These are phyloP conservation scores for Fragaria iinumae DNA, from an alignment of 306 rosid species.

Conservation along the genomic window DNA sequence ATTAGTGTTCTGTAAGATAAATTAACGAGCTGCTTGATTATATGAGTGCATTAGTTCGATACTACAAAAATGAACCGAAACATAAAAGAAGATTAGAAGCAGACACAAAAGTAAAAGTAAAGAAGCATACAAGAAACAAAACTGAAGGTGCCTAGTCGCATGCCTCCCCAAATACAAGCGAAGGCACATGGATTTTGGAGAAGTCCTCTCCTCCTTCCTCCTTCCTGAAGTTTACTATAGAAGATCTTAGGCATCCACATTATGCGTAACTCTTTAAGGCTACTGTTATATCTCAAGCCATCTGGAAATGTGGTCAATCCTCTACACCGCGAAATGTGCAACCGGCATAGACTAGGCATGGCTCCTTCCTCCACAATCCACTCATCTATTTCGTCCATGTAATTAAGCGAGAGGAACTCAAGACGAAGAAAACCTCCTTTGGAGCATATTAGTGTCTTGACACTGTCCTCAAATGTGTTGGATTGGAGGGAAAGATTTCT, in stretches of 20 bases:
- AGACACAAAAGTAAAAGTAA: not conserved
- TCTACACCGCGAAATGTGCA: conserved; percentile 26
- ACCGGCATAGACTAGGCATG: conserved; percentile 29
- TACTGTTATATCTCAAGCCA: conserved; percentile 23
- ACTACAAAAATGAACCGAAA: not conserved
- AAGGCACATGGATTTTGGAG: not conserved
- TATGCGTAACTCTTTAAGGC: not conserved
- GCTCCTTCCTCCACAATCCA: conserved; percentile 45
- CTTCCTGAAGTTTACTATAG: not conserved
- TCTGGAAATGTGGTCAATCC: conserved; percentile 29
- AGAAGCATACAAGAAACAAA: not conserved
- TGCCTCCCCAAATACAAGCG: not conserved
- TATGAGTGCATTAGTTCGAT: not conserved
- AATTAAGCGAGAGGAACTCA: conserved; percentile 31
- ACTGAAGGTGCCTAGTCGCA: not conserved
- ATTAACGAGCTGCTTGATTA: not conserved
- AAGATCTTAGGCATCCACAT: not conserved
- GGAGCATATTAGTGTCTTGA: conserved; percentile 31
- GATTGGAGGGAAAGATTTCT: conserved; percentile 30
- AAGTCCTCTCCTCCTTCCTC: not conserved
- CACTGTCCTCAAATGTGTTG: conserved; percentile 34
- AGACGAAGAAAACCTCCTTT: conserved; percentile 44
- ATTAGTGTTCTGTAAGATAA: not conserved
- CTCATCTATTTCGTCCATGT: conserved; percentile 38
- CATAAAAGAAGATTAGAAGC: not conserved